Conservation (phyloP, 2,329 filamentous ascomycete species). For the Ophiognomonia clavigignenti-juglandacearum region DNA sequence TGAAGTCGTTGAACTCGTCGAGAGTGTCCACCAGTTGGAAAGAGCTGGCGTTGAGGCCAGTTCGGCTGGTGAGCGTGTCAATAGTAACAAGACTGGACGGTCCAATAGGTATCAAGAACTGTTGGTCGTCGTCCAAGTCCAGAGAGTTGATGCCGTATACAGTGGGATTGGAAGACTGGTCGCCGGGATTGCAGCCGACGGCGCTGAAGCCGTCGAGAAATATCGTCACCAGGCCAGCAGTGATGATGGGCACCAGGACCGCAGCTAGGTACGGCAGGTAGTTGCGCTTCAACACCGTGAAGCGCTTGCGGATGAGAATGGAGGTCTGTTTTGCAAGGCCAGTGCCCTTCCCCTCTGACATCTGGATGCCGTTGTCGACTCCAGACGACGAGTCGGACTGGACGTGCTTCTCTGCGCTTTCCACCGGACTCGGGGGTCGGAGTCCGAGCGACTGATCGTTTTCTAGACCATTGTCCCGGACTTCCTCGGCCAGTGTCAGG, state of each 20-base stretch:
- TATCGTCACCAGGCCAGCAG: constrained; percentile 72
- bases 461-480: constrained; percentile 42
- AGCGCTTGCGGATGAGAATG: constrained; percentile 73
- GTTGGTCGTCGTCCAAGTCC: constrained; percentile 25
- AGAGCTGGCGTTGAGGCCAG: constrained; percentile 6
- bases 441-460: constrained; percentile 13
- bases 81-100: constrained; percentile 25
- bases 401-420: neutral
- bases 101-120: constrained; percentile 39
- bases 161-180: constrained; percentile 25
- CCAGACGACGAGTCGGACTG: constrained; percentile 8
- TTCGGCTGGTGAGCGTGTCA: constrained; percentile 11
- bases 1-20: constrained; percentile 61
- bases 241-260: constrained; percentile 71
- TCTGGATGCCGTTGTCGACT: constrained; percentile 6
- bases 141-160: constrained; percentile 7
- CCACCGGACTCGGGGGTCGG: constrained; percentile 12
- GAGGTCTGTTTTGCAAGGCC: constrained; percentile 49
- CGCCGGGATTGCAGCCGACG: constrained; percentile 47
- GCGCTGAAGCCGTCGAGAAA: constrained; percentile 57
- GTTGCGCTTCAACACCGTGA: constrained; percentile 73
- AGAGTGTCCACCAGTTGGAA: constrained; percentile 53
- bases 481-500: constrained; percentile 77
- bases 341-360: constrained; percentile 11
- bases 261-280: constrained; percentile 72